Percentiles rank a stretch among this genome's conserved stretches.
Conservation (phyloP, 805 yeast genomes). For the Candida yuanshanica region DNA sequence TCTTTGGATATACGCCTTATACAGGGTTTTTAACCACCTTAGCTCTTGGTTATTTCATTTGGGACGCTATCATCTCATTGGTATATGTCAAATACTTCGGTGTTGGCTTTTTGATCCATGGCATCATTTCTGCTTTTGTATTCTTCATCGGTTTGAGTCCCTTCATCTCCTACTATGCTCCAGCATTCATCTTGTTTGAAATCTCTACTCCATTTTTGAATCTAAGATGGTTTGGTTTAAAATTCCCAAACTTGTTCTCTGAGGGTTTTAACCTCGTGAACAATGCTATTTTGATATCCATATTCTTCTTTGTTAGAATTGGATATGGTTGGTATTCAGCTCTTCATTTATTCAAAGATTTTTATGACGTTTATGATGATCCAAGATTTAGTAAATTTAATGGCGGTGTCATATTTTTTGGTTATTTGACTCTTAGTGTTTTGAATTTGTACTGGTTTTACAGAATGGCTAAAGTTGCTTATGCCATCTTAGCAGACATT, state of each 20-base stretch:
- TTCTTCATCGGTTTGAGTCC: conserved; percentile 59
- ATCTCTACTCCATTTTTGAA: conserved; percentile 84
- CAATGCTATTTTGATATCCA: conserved; percentile 55
- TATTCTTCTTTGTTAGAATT: conserved; percentile 67
- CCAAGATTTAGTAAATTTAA: conserved; percentile 42
- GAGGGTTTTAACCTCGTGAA: conserved; percentile 47
- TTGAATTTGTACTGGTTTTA: conserved; percentile 75
- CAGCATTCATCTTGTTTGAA: conserved; percentile 73
- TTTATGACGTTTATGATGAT: conserved; percentile 30
- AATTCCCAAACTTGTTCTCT: conserved; percentile 59
- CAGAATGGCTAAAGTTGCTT: conserved; percentile 66
- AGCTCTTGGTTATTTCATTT: conserved; percentile 75
- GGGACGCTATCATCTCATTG: conserved; percentile 69
- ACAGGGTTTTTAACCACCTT: conserved; percentile 60
- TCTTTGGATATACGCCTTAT: conserved; percentile 63
- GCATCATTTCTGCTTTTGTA: conserved; percentile 64
- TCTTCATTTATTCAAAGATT: conserved; percentile 36
- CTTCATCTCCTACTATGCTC: conserved; percentile 65
- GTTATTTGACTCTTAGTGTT: conserved; percentile 50
- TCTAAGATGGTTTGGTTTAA: conserved; percentile 74
- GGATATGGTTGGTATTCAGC: conserved; percentile 77
- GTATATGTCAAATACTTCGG: conserved; percentile 59
- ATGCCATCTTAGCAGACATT: conserved; percentile 33
- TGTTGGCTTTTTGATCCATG: conserved; percentile 68
- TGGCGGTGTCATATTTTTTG: conserved; percentile 26